Percentiles rank a stretch among this genome's conserved stretches.
Conservation (phyloP, 257 asterid genomes). For the Fraxinus excelsior region DNA sequence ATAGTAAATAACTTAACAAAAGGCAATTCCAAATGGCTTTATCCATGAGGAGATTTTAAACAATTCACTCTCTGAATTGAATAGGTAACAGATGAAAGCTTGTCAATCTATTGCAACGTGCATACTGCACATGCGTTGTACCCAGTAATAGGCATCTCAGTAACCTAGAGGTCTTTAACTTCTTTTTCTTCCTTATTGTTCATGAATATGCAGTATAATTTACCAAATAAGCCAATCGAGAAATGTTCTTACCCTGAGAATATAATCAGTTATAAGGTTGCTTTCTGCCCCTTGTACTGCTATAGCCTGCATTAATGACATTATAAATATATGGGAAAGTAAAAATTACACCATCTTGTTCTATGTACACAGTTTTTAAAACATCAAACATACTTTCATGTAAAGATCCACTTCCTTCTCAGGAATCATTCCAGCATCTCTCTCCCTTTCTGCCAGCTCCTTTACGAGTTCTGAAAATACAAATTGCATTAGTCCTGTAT, state of each 20-base stretch:
- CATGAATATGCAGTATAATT: background rate
- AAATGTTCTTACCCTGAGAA: conserved; percentile 46
- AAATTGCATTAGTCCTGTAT: background rate
- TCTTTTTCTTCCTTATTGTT: background rate
- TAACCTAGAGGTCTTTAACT: too few species aligned
- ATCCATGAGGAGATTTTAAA: too few species aligned
- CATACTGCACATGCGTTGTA: too few species aligned
- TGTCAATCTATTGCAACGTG: background rate
- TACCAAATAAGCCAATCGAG: background rate
- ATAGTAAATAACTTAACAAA: background rate
- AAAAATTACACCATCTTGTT: background rate
- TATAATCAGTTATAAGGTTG: conserved; percentile 70
- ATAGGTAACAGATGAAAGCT: too few species aligned
- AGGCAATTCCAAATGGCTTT: background rate
- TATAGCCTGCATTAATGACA: conserved; percentile 46
- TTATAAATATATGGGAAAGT: background rate
- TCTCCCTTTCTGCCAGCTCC: conserved; percentile 77
- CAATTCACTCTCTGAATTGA: too few species aligned
- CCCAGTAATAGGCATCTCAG: too few species aligned
- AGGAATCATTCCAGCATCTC: conserved; percentile 71
- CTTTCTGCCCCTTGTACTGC: conserved; percentile 58
- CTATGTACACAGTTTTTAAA: background rate
- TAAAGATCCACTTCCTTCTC: conserved; percentile 81
- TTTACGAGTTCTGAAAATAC: conserved; percentile 54
- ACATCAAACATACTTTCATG: conserved; percentile 66